A percentile compares a stretch with the other conserved stretches of the same genome.
Evolutionary conservation across 192 early-diverging fungal species (phyloP).

Genomic region (Radiomyces spectabilis): DNA sequence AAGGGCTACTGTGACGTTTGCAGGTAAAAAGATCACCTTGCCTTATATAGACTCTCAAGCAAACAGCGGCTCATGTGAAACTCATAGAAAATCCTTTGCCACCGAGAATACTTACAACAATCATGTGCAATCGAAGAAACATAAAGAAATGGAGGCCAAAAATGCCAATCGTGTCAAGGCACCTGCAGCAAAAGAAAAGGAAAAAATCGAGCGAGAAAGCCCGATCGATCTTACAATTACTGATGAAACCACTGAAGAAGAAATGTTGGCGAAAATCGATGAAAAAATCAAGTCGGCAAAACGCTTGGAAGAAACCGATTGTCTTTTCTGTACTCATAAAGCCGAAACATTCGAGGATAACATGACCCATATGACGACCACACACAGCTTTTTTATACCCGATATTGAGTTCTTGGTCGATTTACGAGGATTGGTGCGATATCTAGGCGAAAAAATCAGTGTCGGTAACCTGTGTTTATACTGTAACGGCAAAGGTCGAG

Average conservation of each 20-base stretch:
- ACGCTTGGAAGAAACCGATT: constrained; percentile 67
- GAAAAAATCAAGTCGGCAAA: constrained; percentile 69
- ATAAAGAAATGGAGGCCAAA: constrained; percentile 71
- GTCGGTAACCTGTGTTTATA: constrained; percentile 93
- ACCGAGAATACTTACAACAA: constrained; percentile 82
- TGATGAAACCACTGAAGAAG: constrained; percentile 42
- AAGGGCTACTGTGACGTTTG: constrained; percentile 43
- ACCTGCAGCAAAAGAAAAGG: neutral
- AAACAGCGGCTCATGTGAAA: neutral
- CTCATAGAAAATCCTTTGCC: constrained; percentile 27
- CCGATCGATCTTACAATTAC: constrained; percentile 29
- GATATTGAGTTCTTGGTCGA: constrained; percentile 92
- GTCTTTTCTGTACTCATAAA: constrained; percentile 85
- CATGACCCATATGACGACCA: constrained; percentile 86
- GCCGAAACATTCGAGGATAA: constrained; percentile 61
- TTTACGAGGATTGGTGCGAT: constrained; percentile 79
- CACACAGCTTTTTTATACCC: constrained; percentile 94
- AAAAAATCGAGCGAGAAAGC: neutral
- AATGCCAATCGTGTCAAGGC: no score
- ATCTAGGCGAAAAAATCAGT: constrained; percentile 90
- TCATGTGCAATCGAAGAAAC: constrained; percentile 92
- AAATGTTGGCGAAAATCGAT: constrained; percentile 70
- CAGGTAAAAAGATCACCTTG: constrained; percentile 28
- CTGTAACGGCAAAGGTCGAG: constrained; percentile 88
- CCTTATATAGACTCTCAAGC: neutral